These are phyloP conservation scores for Tolypocladium ovalisporum DNA, from an alignment of 2,329 filamentous ascomycete genomes.

Conservation along the genomic window DNA sequence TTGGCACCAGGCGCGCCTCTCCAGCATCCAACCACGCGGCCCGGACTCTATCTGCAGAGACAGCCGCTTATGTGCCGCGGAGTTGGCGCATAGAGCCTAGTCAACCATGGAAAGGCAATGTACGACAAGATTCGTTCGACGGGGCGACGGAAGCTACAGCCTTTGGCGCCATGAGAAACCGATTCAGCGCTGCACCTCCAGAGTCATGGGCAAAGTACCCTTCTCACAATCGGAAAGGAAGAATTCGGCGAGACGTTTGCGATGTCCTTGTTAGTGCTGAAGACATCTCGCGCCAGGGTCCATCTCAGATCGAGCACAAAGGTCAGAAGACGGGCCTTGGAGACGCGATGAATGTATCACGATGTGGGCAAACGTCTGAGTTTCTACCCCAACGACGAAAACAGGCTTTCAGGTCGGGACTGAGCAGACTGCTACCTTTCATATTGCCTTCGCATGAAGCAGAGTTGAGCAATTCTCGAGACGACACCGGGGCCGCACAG, in stretches of 20 bases:
- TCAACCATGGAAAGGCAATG: neutral
- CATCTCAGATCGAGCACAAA: neutral
- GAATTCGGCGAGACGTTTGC: conserved; percentile 4
- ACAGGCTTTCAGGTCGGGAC: conserved; percentile 12
- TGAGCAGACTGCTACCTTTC: conserved; percentile 3
- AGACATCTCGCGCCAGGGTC: neutral
- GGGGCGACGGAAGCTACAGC: neutral
- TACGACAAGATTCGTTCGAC: neutral
- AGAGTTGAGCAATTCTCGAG: neutral
- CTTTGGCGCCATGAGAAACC: neutral
- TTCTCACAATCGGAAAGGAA: conserved; percentile 17
- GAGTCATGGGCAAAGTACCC: conserved; percentile 23
- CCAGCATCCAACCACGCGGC: neutral
- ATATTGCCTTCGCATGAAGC: conserved; percentile 1
- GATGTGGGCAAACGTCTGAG: conserved; percentile 4
- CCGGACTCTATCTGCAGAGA: neutral
- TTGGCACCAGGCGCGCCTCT: neutral
- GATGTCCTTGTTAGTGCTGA: neutral
- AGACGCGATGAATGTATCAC: neutral
- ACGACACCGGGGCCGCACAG: too few species aligned
- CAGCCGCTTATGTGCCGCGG: neutral
- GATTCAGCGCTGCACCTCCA: conserved; percentile 11
- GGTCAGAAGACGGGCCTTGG: neutral
- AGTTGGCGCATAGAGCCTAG: neutral
- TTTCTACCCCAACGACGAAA: conserved; percentile 20